A percentile compares a stretch with the other conserved stretches of the same genome.
These are phyloP conservation scores for Pichia phayaonensis DNA, from an alignment of 805 yeast species.

Conservation along the genomic window DNA sequence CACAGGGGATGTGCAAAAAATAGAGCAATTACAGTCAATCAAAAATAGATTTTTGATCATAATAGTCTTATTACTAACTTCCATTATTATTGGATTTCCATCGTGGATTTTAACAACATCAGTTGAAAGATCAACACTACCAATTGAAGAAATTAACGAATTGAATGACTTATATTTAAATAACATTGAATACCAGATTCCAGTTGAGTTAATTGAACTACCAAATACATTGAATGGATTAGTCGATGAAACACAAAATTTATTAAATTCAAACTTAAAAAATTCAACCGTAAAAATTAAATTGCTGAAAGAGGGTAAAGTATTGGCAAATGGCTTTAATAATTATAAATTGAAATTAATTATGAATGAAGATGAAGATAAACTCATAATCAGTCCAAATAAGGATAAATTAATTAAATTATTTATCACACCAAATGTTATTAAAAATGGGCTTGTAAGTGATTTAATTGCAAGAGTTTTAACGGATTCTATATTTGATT, in stretches of 20 bases:
- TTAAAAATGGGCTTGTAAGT: constrained; percentile 25
- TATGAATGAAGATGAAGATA: constrained; percentile 19
- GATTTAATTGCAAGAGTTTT: constrained; percentile 32
- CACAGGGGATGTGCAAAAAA: not conserved
- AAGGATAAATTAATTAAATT: constrained; percentile 29
- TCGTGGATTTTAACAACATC: constrained; percentile 54
- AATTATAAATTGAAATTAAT: constrained; percentile 20
- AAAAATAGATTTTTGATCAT: constrained; percentile 15
- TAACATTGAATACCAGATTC: constrained; percentile 31
- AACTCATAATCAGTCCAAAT: constrained; percentile 31
- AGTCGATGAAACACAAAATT: constrained; percentile 29
- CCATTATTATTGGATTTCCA: constrained; percentile 44
- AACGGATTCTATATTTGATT: constrained; percentile 31
- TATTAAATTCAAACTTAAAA: constrained; percentile 25
- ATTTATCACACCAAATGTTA: constrained; percentile 22
- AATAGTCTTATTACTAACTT: constrained; percentile 20
- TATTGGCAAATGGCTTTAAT: not conserved
- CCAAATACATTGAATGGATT: constrained; percentile 28
- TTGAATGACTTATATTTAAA: constrained; percentile 16
- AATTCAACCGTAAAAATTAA: constrained; percentile 28
- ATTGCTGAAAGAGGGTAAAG: constrained; percentile 4
- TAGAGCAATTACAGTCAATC: not conserved
- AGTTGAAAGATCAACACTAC: constrained; percentile 55
- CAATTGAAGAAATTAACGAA: constrained; percentile 34
- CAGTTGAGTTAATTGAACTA: constrained; percentile 33